These are phyloP conservation scores for Tricholomella constricta DNA, from an alignment of 768 basidiomycete genomes.

Conservation along the genomic window DNA sequence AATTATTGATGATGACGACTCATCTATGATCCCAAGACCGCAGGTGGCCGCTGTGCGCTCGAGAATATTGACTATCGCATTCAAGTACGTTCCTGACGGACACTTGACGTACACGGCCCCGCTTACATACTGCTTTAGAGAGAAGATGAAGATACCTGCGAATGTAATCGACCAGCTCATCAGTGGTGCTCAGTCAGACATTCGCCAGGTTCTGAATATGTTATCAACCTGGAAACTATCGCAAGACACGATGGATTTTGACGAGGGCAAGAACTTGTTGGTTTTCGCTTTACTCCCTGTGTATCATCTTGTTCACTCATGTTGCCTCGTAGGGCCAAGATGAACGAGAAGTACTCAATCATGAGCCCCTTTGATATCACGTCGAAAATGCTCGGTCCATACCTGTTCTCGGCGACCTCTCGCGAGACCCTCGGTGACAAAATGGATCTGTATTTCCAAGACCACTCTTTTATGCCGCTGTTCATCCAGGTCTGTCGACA, in stretches of 20 bases:
- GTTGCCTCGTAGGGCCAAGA: slow-evolving; percentile 57
- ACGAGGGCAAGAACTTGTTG: slow-evolving; percentile 89
- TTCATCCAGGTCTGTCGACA: slow-evolving; percentile 77
- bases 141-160: slow-evolving; percentile 89
- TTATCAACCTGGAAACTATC: slow-evolving; percentile 96
- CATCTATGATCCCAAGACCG: slow-evolving; percentile 54
- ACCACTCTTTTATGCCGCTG: slow-evolving; percentile 90
- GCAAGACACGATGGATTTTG: slow-evolving; percentile 79
- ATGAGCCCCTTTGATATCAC: slow-evolving; percentile 92
- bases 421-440: slow-evolving; percentile 86
- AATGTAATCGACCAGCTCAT: slow-evolving; percentile 94
- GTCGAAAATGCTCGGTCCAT: slow-evolving; percentile 88
- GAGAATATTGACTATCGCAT: slow-evolving; percentile 82
- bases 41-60: slow-evolving; percentile 77
- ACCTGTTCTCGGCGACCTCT: slow-evolving; percentile 81
- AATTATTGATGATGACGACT: neutral
- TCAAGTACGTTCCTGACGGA: slow-evolving; percentile 61
- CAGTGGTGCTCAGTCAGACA: slow-evolving; percentile 88
- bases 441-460: slow-evolving; percentile 96
- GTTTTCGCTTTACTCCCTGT: slow-evolving; percentile 29
- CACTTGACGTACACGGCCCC: neutral
- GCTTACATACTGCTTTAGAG: slow-evolving; percentile 45
- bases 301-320: neutral
- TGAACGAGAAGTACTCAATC: slow-evolving; percentile 91
- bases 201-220: slow-evolving; percentile 97